Evolutionary conservation across 495 filamentous ascomycete species (phyloP).

Genomic region (Neurospora sp.): DNA sequence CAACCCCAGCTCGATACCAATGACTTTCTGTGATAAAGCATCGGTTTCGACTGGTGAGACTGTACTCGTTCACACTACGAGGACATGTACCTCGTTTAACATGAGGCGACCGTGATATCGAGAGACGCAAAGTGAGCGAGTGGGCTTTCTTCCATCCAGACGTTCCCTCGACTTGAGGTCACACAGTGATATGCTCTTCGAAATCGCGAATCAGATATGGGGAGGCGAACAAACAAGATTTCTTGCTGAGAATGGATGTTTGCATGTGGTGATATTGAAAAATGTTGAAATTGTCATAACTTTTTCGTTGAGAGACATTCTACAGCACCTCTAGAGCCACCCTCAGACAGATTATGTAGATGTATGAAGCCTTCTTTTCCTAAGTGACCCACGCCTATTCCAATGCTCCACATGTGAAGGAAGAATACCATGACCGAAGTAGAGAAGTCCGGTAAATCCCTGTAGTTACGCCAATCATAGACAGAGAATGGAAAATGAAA

Average conservation of each 20-base stretch:
- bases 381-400: constrained; percentile 4
- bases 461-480: not conserved
- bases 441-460: not conserved
- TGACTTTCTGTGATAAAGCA: not conserved
- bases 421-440: constrained; percentile 3
- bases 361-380: constrained; percentile 4
- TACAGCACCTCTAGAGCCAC: constrained; percentile 5
- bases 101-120: not conserved
- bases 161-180: not conserved
- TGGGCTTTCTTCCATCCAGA: not conserved
- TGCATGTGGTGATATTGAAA: not conserved
- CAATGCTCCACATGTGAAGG: constrained; percentile 8
- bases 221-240: not conserved
- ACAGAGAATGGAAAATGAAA: constrained; percentile 1
- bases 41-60: not conserved
- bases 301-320: constrained; percentile 2
- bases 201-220: not conserved
- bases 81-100: not conserved
- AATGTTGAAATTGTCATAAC: not conserved
- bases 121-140: not conserved
- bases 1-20: not conserved
- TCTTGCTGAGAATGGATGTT: not conserved
- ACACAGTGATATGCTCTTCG: not conserved
- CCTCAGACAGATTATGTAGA: constrained; percentile 6
- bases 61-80: not conserved